These are phyloP conservation scores for Leucosporidium yakuticum DNA, from an alignment of 768 basidiomycete genomes.

Conservation along the genomic window DNA sequence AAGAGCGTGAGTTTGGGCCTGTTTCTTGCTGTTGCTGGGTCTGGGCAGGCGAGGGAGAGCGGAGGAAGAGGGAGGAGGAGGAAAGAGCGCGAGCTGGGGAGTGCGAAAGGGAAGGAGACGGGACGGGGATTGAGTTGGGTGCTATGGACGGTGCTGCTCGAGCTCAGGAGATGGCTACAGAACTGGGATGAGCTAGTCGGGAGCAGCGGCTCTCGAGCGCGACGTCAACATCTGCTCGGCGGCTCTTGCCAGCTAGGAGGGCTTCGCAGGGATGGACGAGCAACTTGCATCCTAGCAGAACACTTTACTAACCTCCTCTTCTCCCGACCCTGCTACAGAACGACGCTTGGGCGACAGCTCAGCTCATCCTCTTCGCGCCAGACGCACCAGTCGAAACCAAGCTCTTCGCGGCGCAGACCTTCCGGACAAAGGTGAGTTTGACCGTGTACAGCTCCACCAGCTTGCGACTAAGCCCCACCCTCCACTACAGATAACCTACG, in stretches of 20 bases:
- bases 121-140: too few relatives aligned
- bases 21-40: background rate
- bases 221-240: too few relatives aligned
- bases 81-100: background rate
- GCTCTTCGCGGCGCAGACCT: constrained; percentile 93
- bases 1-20: constrained; percentile 76
- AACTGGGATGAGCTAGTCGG: too few relatives aligned
- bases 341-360: constrained; percentile 95
- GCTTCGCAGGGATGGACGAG: too few relatives aligned
- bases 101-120: background rate
- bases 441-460: background rate
- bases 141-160: too few relatives aligned
- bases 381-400: constrained; percentile 74
- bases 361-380: constrained; percentile 74
- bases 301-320: background rate
- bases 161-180: background rate
- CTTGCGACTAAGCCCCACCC: constrained; percentile 34
- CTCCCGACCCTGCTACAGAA: constrained; percentile 53
- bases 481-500: constrained; percentile 73
- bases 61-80: background rate
- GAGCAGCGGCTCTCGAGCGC: too few relatives aligned
- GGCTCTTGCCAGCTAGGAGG: too few relatives aligned
- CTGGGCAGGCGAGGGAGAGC: background rate
- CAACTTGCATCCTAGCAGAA: too few relatives aligned
- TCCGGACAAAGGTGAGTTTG: constrained; percentile 75